Evolutionary conservation across 164 flowering plant genomes (phyloP).

Genomic region (Protea cynaroides): DNA sequence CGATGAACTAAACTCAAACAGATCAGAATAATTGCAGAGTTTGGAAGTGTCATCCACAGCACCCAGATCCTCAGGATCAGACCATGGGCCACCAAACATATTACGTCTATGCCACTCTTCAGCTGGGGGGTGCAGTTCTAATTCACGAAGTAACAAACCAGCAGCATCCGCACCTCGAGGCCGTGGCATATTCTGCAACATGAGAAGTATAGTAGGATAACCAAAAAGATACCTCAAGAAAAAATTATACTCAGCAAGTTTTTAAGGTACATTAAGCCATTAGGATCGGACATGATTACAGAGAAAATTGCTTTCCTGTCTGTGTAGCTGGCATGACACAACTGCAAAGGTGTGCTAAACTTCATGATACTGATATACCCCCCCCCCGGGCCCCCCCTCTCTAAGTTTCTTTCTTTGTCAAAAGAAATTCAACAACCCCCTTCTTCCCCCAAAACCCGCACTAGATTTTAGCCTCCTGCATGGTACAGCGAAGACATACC

Average conservation of each 20-base stretch:
- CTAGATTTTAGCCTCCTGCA: neutral
- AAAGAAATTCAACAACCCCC: too few species aligned
- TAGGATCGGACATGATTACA: neutral
- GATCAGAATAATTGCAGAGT: conserved; percentile 32
- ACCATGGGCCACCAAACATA: conserved; percentile 97
- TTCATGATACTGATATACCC: too few species aligned
- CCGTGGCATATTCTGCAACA: conserved; percentile 86
- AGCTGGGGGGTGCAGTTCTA: conserved; percentile 97
- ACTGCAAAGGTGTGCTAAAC: neutral
- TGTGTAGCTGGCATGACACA: neutral
- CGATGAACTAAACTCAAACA: conserved; percentile 30
- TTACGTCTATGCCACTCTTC: conserved; percentile 99
- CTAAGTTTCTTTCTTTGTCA: too few species aligned
- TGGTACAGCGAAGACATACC: neutral
- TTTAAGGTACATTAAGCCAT: neutral
- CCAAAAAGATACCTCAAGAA: neutral
- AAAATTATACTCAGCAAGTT: too few species aligned
- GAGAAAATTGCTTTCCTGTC: too few species aligned
- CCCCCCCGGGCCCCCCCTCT: too few species aligned
- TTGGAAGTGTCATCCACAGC: conserved; percentile 48
- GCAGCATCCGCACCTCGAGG: conserved; percentile 99
- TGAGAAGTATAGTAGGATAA: neutral
- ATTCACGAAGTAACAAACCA: conserved; percentile 89
- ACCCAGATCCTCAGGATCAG: conserved; percentile 68
- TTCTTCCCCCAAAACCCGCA: too few species aligned